phyloP scores from a whole-genome alignment of 768 basidiomycete species.

The Calvatia gigantea region DNA sequence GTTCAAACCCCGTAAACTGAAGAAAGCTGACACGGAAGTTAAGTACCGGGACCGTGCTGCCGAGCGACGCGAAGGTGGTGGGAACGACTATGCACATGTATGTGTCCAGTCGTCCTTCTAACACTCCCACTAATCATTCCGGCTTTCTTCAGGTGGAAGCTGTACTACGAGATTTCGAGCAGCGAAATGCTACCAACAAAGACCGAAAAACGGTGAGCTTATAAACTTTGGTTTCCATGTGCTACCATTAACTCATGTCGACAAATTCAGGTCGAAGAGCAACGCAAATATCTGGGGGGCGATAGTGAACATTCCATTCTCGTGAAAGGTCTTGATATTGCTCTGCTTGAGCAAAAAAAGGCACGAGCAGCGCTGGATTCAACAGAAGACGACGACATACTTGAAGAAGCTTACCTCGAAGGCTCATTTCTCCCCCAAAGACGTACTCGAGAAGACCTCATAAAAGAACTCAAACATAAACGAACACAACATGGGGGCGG shows the following conservation, averaged over 20 bases:
- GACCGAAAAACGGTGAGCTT: conserved; percentile 56
- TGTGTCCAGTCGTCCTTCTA: conserved; percentile 5
- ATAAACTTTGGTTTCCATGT: conserved; percentile 1
- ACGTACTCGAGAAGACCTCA: conserved; percentile 74
- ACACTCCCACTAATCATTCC: not conserved
- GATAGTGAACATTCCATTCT: conserved; percentile 83
- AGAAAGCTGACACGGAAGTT: conserved; percentile 41
- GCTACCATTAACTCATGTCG: not conserved
- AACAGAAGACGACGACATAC: conserved; percentile 71
- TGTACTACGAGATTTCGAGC: conserved; percentile 79
- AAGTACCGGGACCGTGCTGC: conserved; percentile 75
- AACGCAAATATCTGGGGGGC: conserved; percentile 78
- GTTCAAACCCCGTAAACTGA: conserved; percentile 82
- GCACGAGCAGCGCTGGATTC: conserved; percentile 50
- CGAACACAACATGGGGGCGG: conserved; percentile 29
- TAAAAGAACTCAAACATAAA: conserved; percentile 69
- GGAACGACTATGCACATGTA: conserved; percentile 74
- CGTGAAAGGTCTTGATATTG: conserved; percentile 87
- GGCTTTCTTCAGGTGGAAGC: conserved; percentile 61
- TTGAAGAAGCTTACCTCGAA: conserved; percentile 71
- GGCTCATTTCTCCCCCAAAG: conserved; percentile 45
- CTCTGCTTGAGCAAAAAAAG: conserved; percentile 81
- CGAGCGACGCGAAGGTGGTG: conserved; percentile 64
- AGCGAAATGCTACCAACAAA: conserved; percentile 47
- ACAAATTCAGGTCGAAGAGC: conserved; percentile 60